These are phyloP conservation scores for Clathrus columnatus DNA, from an alignment of 768 basidiomycete species.

Conservation along the genomic window DNA sequence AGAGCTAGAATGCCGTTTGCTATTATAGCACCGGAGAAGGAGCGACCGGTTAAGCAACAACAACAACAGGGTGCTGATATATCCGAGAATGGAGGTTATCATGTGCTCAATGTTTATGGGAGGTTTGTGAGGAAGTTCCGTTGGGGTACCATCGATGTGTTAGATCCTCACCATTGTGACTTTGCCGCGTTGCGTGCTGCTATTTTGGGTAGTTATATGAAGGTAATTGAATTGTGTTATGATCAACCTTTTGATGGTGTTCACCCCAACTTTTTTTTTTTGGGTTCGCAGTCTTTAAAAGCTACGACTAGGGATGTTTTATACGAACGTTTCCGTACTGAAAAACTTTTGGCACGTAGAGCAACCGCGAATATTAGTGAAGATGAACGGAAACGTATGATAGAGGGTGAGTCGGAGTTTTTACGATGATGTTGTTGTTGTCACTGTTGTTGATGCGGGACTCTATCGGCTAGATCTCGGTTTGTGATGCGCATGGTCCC, in stretches of 20 bases:
- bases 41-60: conserved; percentile 17
- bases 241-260: conserved; percentile 4
- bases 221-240: conserved; percentile 37
- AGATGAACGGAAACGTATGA: conserved; percentile 59
- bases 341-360: conserved; percentile 80
- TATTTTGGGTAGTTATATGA: conserved; percentile 77
- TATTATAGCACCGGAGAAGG: conserved; percentile 63
- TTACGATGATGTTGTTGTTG: too few species aligned
- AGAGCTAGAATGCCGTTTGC: conserved; percentile 64
- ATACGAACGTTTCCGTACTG: conserved; percentile 90
- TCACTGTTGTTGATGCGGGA: background rate
- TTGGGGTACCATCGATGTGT: conserved; percentile 85
- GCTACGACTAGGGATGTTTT: conserved; percentile 78
- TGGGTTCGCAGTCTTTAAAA: conserved; percentile 54
- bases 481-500: background rate
- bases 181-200: conserved; percentile 79
- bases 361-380: conserved; percentile 74
- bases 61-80: background rate
- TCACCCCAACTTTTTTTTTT: background rate
- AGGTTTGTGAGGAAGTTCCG: conserved; percentile 71
- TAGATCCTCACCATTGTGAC: conserved; percentile 81
- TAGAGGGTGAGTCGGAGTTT: conserved; percentile 46
- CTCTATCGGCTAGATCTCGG: background rate
- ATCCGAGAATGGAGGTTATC: conserved; percentile 35
- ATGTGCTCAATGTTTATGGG: conserved; percentile 29